Percentiles rank a stretch among this genome's conserved stretches.
phyloP scores from a whole-genome alignment of 352 stramenopile genomes.

The Phytopythium aichiense region DNA sequence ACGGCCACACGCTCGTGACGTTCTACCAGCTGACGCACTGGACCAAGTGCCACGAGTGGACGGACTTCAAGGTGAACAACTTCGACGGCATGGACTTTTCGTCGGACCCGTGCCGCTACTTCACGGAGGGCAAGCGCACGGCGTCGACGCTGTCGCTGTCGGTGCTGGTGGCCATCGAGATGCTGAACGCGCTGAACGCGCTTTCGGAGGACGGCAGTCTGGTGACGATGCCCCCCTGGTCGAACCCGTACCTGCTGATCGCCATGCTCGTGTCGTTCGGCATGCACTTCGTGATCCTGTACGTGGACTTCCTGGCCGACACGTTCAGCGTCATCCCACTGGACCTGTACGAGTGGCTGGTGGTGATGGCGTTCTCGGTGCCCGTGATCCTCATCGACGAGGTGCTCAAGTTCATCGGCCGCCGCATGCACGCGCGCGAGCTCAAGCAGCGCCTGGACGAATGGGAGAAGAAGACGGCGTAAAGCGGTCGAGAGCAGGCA shows the following conservation, averaged over 20 bases:
- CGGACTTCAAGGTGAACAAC: conserved; percentile 90
- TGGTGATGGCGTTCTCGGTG: conserved; percentile 91
- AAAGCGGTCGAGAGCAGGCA: conserved; percentile 9
- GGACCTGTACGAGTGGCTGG: conserved; percentile 89
- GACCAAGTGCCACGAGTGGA: conserved; percentile 89
- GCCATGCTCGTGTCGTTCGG: conserved; percentile 92
- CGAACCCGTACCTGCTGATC: conserved; percentile 92
- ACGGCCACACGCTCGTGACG: conserved; percentile 89
- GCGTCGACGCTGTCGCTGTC: conserved; percentile 92
- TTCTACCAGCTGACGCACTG: conserved; percentile 89
- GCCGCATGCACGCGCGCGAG: conserved; percentile 72
- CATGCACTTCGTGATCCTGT: conserved; percentile 94
- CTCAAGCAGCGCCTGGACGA: conserved; percentile 60
- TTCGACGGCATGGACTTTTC: conserved; percentile 90
- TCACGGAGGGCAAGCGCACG: conserved; percentile 89
- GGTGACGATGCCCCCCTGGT: conserved; percentile 91
- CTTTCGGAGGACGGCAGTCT: conserved; percentile 91
- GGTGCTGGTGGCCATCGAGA: conserved; percentile 93
- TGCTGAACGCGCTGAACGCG: conserved; percentile 95
- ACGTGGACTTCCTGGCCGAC: conserved; percentile 90
- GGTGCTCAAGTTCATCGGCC: conserved; percentile 91
- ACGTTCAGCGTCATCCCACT: conserved; percentile 93
- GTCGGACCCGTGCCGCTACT: conserved; percentile 90
- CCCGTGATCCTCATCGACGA: conserved; percentile 95
- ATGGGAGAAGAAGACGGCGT: conserved; percentile 48